phyloP scores from a whole-genome alignment of 1,284 basidiomycete species.

The Moesziomyces parantarcticus region DNA sequence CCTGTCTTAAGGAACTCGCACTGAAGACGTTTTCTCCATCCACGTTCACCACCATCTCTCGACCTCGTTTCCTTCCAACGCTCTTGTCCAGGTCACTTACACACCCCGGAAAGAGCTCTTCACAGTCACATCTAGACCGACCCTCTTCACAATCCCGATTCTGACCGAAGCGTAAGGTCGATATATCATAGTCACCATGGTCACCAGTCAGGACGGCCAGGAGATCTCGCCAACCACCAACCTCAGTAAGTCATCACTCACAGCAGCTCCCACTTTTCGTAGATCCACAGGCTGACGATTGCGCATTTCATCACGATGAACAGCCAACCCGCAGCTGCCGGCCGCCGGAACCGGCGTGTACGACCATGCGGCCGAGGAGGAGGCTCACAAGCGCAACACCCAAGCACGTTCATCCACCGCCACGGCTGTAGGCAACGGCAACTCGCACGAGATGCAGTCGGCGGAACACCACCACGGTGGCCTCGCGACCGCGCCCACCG shows the following conservation, averaged over 20 bases:
- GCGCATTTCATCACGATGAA: neutral
- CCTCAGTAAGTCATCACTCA: slow-evolving; percentile 15
- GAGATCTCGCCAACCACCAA: slow-evolving; percentile 31
- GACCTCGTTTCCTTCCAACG: too few species aligned
- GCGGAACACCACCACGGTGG: slow-evolving; percentile 27
- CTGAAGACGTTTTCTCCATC: too few species aligned
- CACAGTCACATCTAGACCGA: too few species aligned
- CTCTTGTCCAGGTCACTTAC: too few species aligned
- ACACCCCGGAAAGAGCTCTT: too few species aligned
- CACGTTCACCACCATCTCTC: too few species aligned
- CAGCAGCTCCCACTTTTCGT: neutral
- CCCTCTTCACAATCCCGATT: neutral
- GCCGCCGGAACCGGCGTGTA: slow-evolving; percentile 40
- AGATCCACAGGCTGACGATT: neutral
- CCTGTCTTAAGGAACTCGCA: too few species aligned
- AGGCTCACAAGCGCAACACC: neutral
- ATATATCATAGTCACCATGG: slow-evolving; percentile 9
- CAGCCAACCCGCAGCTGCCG: slow-evolving; percentile 29
- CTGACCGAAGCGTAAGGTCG: neutral
- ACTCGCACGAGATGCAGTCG: neutral
- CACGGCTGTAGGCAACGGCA: slow-evolving; percentile 16
- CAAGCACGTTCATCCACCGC: slow-evolving; percentile 6
- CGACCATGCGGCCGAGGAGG: slow-evolving; percentile 5
- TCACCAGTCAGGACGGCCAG: slow-evolving; percentile 4
- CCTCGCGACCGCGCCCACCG: slow-evolving; percentile 27